These are phyloP conservation scores for Chondrostereum purpureum DNA, from an alignment of 1,284 basidiomycete genomes.

Conservation along the genomic window DNA sequence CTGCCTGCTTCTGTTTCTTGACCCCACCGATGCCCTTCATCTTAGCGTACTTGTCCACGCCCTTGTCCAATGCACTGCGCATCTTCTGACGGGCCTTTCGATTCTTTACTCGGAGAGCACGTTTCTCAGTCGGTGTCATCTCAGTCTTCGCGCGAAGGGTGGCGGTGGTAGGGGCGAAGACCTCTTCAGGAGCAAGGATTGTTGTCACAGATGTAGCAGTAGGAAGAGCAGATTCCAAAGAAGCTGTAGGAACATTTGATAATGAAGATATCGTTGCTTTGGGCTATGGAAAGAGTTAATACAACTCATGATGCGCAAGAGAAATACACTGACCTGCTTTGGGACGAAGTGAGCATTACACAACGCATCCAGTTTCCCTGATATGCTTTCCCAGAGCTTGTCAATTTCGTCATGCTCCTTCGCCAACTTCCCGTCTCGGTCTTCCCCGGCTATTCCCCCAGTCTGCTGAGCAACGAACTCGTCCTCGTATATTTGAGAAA, in stretches of 20 bases:
- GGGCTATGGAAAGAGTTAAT: conserved; percentile 57
- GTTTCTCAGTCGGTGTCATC: conserved; percentile 83
- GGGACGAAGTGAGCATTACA: conserved; percentile 96
- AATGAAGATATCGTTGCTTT: conserved; percentile 87
- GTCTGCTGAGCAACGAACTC: conserved; percentile 72
- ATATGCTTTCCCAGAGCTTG: conserved; percentile 79
- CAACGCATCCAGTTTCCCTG: conserved; percentile 87
- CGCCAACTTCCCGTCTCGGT: conserved; percentile 82
- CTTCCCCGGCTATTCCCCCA: conserved; percentile 55
- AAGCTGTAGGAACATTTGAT: conserved; percentile 79
- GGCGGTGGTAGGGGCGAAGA: conserved; percentile 59
- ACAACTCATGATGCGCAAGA: conserved; percentile 10
- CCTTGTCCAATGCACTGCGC: conserved; percentile 63
- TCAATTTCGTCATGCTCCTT: conserved; percentile 89
- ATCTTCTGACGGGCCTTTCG: conserved; percentile 72
- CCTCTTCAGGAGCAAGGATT: conserved; percentile 92
- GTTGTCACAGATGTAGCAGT: conserved; percentile 69
- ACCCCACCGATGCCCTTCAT: conserved; percentile 39
- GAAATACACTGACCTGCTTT: conserved; percentile 63
- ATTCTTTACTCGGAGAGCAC: conserved; percentile 61
- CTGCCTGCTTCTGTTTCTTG: conserved; percentile 79
- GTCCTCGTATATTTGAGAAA: conserved; percentile 96
- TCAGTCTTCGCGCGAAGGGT: conserved; percentile 67
- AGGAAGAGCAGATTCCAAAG: conserved; percentile 87
- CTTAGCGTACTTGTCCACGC: conserved; percentile 60